These are phyloP conservation scores for Tricholoma matsutake DNA, from an alignment of 768 basidiomycete genomes.

Conservation along the genomic window DNA sequence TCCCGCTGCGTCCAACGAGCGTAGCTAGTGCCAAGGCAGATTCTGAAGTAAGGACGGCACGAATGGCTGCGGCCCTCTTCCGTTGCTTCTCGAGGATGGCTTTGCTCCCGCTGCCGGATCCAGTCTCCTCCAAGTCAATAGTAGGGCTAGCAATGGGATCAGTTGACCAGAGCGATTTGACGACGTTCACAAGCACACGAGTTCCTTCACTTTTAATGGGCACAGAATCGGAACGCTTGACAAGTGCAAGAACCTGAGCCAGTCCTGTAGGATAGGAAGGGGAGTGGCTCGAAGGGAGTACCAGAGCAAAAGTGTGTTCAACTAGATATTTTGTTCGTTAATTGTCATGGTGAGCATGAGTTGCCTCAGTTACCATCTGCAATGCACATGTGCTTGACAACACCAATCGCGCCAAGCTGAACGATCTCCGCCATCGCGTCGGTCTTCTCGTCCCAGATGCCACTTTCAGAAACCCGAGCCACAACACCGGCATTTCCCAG, in stretches of 20 bases:
- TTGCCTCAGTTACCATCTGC: conserved; percentile 53
- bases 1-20: conserved; percentile 72
- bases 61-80: conserved; percentile 52
- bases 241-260: conserved; percentile 68
- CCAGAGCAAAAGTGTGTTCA: conserved; percentile 47
- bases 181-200: conserved; percentile 81
- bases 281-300: conserved; percentile 39
- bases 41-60: conserved; percentile 46
- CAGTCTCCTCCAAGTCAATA: conserved; percentile 11
- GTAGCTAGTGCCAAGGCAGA: conserved; percentile 62
- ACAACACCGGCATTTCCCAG: conserved; percentile 65
- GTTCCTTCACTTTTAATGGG: conserved; percentile 89
- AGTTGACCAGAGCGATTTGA: conserved; percentile 72
- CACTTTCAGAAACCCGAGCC: conserved; percentile 54
- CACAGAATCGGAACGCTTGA: conserved; percentile 75
- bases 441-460: conserved; percentile 66
- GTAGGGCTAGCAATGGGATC: conserved; percentile 31
- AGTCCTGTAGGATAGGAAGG: conserved; percentile 46
- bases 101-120: conserved; percentile 21
- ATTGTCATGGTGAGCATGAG: background rate
- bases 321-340: conserved; percentile 24
- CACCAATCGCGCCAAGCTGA: conserved; percentile 83
- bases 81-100: conserved; percentile 40
- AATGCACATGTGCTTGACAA: conserved; percentile 85
- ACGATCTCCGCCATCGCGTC: conserved; percentile 83